Evolutionary conservation across 1,284 basidiomycete species (phyloP), one percentile per base, ranked within the genome.

Genomic region (Paramarasmius palmivorus): DNA sequence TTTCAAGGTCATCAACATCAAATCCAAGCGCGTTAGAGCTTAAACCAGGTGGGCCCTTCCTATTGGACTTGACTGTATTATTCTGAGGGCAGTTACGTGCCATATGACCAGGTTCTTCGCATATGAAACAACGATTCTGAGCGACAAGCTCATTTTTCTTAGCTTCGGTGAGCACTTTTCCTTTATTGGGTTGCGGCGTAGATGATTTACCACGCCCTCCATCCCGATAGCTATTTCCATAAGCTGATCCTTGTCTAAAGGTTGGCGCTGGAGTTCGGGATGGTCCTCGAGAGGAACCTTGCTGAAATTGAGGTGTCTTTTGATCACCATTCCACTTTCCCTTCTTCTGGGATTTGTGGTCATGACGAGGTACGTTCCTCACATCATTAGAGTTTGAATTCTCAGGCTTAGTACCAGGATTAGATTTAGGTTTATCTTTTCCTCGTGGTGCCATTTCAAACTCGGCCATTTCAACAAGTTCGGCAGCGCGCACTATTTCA

Each of bases 61-160:
- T 19, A 32, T 15, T 14, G 1, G 42, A 22, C 10, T 47, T 38
- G 5, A 51, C 23, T 3, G 48, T 51, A 40, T 55, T 52, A 10
- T 48, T 51, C 4, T 26, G 10, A 23, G 54, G 54, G 32, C 54
- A 55, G 35, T 55, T 51, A n/a, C 54, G n/a, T 12, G 42, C 17
- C 8, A 55, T 34, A 38, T 55, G 54, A 7, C 44, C 44, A 19
- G 20, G n/a, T 20, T 36, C 10, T 2, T 37, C 44, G 20, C 54
- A 55, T 2, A 20, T 45, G 39, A 45, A 55, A 34, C 53, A 55
- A 15, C 22, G n/a, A 7, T 41, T 41, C 4, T 38, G 15, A 14
- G 42, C 25, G 7, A 6, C 9, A 32, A 40, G 39, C 12, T 34
- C n/a, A 5, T 8, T 22, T 29, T 25, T 50, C 8, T 40, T 12